Percentiles rank a stretch among this genome's conserved stretches.
Evolutionary conservation across 2,329 filamentous ascomycete species (phyloP).

Genomic region (Fusarium verrucosum): DNA sequence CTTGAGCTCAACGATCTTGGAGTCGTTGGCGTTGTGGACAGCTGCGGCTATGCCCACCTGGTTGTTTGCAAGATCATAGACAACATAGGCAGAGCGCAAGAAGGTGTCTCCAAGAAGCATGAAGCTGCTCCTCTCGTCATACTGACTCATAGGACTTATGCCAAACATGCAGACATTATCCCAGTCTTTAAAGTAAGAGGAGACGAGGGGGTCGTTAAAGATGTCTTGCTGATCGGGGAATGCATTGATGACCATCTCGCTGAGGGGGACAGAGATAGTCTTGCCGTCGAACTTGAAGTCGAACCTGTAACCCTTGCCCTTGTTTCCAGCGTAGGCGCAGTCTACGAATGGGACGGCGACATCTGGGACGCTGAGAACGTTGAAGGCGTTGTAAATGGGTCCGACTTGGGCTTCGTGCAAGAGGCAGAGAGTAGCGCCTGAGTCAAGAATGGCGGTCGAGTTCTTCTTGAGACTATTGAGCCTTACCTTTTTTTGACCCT

Average conservation of each 20-base stretch:
- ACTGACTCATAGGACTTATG: constrained; percentile 55
- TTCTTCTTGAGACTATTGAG: constrained; percentile 54
- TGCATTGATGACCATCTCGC: constrained; percentile 61
- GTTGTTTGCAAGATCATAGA: constrained; percentile 62
- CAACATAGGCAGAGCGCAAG: constrained; percentile 65
- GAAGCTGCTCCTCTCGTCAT: constrained; percentile 46
- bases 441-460: constrained; percentile 77
- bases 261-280: constrained; percentile 60
- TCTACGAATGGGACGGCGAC: constrained; percentile 61
- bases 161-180: constrained; percentile 63
- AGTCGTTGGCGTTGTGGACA: constrained; percentile 57
- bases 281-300: constrained; percentile 62
- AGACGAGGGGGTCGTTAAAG: constrained; percentile 51
- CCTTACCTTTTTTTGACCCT: constrained; percentile 44
- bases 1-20: constrained; percentile 58
- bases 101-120: constrained; percentile 68
- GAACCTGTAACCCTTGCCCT: constrained; percentile 57
- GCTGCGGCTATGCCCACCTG: constrained; percentile 63
- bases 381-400: constrained; percentile 61
- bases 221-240: constrained; percentile 52
- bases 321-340: constrained; percentile 58
- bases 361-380: constrained; percentile 54
- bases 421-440: constrained; percentile 75
- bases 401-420: constrained; percentile 68
- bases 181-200: constrained; percentile 50